Conservation (phyloP, 345 rosid species). For the Citrus maxima region DNA sequence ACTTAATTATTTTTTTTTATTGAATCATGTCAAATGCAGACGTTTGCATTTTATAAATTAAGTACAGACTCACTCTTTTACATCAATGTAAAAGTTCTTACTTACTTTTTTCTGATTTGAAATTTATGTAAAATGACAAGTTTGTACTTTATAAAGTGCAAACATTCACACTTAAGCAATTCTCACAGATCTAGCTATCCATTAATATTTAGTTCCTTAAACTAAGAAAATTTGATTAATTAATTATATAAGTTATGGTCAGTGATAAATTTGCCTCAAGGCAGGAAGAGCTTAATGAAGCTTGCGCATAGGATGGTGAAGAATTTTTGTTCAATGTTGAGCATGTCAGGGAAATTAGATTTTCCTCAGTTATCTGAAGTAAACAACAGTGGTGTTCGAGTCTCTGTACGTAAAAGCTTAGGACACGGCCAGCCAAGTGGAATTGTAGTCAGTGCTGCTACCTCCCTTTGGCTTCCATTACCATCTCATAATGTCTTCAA, state of each 20-base stretch:
- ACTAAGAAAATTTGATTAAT: too few species aligned
- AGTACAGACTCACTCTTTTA: too few species aligned
- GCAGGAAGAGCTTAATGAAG: constrained; percentile 47
- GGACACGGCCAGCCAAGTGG: constrained; percentile 56
- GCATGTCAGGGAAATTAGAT: constrained; percentile 50
- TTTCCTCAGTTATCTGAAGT: constrained; percentile 42
- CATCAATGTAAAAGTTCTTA: too few species aligned
- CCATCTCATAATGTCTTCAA: constrained; percentile 40
- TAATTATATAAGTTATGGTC: not conserved
- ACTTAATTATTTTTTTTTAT: not conserved
- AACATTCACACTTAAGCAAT: too few species aligned
- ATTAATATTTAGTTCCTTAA: too few species aligned
- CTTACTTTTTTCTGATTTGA: too few species aligned
- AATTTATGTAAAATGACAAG: too few species aligned
- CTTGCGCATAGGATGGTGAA: constrained; percentile 68
- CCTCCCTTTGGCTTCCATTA: constrained; percentile 58
- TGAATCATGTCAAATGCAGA: not conserved
- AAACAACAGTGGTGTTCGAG: constrained; percentile 48
- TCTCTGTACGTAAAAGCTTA: constrained; percentile 36
- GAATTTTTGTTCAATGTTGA: constrained; percentile 43
- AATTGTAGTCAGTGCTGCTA: constrained; percentile 50
- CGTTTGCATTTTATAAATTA: too few species aligned
- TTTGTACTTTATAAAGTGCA: too few species aligned
- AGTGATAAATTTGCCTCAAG: constrained; percentile 29
- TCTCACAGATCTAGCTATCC: too few species aligned